phyloP scores from a whole-genome alignment of 2,329 filamentous ascomycete species.

The Elsinoe perseae region DNA sequence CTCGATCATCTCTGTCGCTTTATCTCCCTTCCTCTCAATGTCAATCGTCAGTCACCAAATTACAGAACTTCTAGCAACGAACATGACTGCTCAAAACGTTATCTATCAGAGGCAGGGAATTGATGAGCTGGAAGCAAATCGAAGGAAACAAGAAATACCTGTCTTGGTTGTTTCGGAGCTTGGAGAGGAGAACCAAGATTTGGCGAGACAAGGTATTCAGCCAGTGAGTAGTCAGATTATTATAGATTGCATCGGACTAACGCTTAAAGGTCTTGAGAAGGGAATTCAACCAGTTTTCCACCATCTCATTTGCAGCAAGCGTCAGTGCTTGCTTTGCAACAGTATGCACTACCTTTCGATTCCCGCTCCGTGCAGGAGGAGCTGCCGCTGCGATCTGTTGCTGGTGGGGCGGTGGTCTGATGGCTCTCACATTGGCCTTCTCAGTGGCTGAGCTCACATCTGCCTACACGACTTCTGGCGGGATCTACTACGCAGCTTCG shows the following conservation, averaged over 20 bases:
- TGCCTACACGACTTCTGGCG: slow-evolving; percentile 51
- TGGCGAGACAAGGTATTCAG: not conserved
- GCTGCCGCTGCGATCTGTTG: slow-evolving; percentile 50
- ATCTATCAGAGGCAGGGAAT: not conserved
- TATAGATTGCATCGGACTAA: too few species aligned
- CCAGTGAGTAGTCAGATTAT: not conserved
- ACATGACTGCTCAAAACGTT: not conserved
- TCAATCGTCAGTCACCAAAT: not conserved
- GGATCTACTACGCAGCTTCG: slow-evolving; percentile 50
- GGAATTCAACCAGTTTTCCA: slow-evolving; percentile 51
- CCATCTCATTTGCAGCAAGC: slow-evolving; percentile 52
- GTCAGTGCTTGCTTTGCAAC: slow-evolving; percentile 51
- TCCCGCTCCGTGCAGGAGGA: slow-evolving; percentile 47
- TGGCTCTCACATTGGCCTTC: slow-evolving; percentile 31
- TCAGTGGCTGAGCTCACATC: slow-evolving; percentile 52
- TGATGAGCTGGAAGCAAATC: not conserved
- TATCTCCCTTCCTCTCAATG: not conserved
- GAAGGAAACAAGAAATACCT: not conserved
- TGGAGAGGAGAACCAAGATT: not conserved
- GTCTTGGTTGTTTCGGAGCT: not conserved
- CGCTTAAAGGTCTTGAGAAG: slow-evolving; percentile 40
- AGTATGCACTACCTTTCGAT: slow-evolving; percentile 49
- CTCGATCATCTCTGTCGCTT: not conserved
- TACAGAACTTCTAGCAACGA: not conserved
- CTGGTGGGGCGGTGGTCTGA: slow-evolving; percentile 50